Percentiles rank a stretch among this genome's conserved stretches.
Conservation (phyloP, 768 basidiomycete genomes). For the Trametopsis cervina region DNA sequence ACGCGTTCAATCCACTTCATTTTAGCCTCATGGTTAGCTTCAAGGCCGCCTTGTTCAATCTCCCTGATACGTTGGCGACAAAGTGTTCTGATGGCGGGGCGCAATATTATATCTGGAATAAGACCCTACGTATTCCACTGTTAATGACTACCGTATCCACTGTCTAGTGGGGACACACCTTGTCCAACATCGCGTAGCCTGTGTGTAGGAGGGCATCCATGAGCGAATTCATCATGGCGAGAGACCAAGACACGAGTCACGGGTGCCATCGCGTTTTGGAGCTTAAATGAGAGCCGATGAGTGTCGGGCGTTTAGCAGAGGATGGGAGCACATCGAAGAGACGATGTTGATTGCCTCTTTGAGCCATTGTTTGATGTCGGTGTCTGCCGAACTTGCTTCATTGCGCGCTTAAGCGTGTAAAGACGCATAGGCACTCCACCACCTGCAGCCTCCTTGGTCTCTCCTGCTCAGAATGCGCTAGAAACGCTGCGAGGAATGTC, state of each 20-base stretch:
- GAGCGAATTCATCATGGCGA: not conserved
- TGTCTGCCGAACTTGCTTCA: too few relatives aligned
- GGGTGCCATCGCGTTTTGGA: not conserved
- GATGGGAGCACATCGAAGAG: not conserved
- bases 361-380: not conserved
- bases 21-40: constrained; percentile 56
- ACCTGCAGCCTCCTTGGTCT: not conserved
- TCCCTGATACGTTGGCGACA: constrained; percentile 49
- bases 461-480: not conserved
- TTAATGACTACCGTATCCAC: too few relatives aligned
- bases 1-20: constrained; percentile 60
- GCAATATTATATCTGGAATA: constrained; percentile 52
- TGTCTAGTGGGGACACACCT: constrained; percentile 6
- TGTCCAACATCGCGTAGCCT: constrained; percentile 32
- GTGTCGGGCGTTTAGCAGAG: not conserved
- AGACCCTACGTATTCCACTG: constrained; percentile 34
- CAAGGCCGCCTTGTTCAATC: constrained; percentile 52
- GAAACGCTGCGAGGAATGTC: not conserved
- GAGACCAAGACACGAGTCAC: not conserved
- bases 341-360: not conserved
- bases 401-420: not conserved
- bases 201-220: constrained; percentile 26
- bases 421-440: not conserved
- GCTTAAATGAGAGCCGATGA: not conserved
- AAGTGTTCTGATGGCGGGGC: constrained; percentile 40